A percentile compares a stretch with the other conserved stretches of the same genome.
phyloP scores from a whole-genome alignment of 805 yeast species.

The Komagataella kurtzmanii region DNA sequence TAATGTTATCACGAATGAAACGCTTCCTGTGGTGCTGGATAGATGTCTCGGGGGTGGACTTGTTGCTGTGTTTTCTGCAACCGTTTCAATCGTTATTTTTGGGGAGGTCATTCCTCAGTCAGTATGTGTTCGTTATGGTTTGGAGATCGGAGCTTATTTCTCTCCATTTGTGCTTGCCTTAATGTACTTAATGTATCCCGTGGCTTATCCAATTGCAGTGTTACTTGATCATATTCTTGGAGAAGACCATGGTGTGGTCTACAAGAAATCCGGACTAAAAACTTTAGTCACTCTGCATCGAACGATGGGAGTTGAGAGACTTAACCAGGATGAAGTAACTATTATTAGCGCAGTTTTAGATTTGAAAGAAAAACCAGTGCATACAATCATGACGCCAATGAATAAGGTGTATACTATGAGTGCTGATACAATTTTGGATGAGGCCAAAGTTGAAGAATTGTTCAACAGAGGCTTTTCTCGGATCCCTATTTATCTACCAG shows the following conservation, averaged over 20 bases:
- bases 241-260: slow-evolving; percentile 92
- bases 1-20: slow-evolving; percentile 88
- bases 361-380: slow-evolving; percentile 80
- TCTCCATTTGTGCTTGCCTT: slow-evolving; percentile 75
- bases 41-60: slow-evolving; percentile 93
- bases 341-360: slow-evolving; percentile 90
- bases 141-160: slow-evolving; percentile 80
- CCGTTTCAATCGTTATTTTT: slow-evolving; percentile 83
- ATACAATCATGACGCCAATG: slow-evolving; percentile 88
- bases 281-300: slow-evolving; percentile 86
- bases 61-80: slow-evolving; percentile 92
- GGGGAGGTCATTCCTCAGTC: slow-evolving; percentile 97
- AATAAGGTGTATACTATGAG: slow-evolving; percentile 80
- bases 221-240: slow-evolving; percentile 76
- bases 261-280: slow-evolving; percentile 85
- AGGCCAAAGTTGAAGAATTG: slow-evolving; percentile 73
- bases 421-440: slow-evolving; percentile 73
- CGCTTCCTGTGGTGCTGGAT: slow-evolving; percentile 88
- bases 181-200: slow-evolving; percentile 85
- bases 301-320: slow-evolving; percentile 89
- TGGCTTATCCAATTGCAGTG: slow-evolving; percentile 82
- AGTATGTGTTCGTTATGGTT: slow-evolving; percentile 83
- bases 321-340: slow-evolving; percentile 91
- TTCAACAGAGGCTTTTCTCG: slow-evolving; percentile 91
- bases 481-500: slow-evolving; percentile 86